phyloP scores from a whole-genome alignment of 1,284 basidiomycete genomes.

The Crocinoboletus sp. region DNA sequence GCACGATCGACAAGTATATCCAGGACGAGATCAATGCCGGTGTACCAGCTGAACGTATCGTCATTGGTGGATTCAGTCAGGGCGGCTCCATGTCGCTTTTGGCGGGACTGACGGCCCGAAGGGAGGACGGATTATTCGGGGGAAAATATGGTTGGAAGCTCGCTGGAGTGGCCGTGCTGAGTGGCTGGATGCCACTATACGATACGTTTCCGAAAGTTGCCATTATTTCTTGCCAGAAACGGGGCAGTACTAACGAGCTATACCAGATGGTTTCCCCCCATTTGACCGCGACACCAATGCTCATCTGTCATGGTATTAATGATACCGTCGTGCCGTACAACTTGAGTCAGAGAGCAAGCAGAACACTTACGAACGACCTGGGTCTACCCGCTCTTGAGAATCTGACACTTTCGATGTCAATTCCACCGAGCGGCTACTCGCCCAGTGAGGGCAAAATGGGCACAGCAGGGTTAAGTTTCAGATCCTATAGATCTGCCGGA shows the following conservation, averaged over 20 bases:
- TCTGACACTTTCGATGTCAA: conserved; percentile 23
- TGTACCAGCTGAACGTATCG: conserved; percentile 59
- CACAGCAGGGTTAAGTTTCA: conserved; percentile 51
- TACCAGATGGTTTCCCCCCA: conserved; percentile 53
- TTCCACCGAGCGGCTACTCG: conserved; percentile 23
- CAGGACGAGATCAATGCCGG: conserved; percentile 70
- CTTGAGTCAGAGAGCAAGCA: conserved; percentile 46
- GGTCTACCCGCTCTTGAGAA: conserved; percentile 40
- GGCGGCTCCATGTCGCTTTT: conserved; percentile 79
- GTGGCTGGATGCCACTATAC: conserved; percentile 70
- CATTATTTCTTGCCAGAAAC: not conserved
- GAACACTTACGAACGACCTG: conserved; percentile 48
- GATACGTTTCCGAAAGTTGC: conserved; percentile 28
- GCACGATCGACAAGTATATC: conserved; percentile 65
- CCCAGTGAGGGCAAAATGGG: conserved; percentile 24
- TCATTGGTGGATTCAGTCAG: conserved; percentile 88
- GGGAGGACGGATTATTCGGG: conserved; percentile 27
- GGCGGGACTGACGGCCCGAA: conserved; percentile 59
- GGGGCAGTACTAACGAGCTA: conserved; percentile 6
- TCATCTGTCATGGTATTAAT: conserved; percentile 83
- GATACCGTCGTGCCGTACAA: conserved; percentile 68
- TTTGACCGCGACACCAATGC: conserved; percentile 65
- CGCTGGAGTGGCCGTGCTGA: conserved; percentile 69
- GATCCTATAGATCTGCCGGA: conserved; percentile 54
- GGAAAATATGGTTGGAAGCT: conserved; percentile 46